A percentile compares a stretch with the other conserved stretches of the same genome.
Conservation (phyloP, 2,329 filamentous ascomycete species). For the Parasarocladium wereldwijsianum region DNA sequence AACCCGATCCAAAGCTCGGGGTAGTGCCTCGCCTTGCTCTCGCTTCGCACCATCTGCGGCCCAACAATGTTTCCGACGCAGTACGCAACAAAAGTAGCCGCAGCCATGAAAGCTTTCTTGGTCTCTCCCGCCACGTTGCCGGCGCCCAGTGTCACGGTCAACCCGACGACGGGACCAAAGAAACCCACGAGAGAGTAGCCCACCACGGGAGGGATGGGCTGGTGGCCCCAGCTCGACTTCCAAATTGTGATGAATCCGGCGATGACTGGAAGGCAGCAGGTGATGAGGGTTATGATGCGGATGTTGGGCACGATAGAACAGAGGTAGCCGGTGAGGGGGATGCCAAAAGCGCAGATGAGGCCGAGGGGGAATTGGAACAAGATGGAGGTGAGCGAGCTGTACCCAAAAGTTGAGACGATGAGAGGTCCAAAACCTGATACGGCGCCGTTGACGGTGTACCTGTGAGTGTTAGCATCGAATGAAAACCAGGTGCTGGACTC, state of each 20-base stretch:
- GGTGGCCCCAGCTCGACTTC: constrained; percentile 34
- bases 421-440: constrained; percentile 40
- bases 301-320: constrained; percentile 34
- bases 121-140: constrained; percentile 62
- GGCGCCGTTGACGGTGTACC: constrained; percentile 38
- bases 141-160: constrained; percentile 5
- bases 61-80: constrained; percentile 66
- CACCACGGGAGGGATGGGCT: constrained; percentile 34
- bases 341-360: constrained; percentile 35
- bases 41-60: constrained; percentile 53
- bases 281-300: constrained; percentile 33
- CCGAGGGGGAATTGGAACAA: constrained; percentile 46
- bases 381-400: constrained; percentile 33
- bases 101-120: constrained; percentile 65
- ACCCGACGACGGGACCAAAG: constrained; percentile 40
- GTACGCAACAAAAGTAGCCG: constrained; percentile 61
- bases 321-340: constrained; percentile 37
- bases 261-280: constrained; percentile 43
- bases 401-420: constrained; percentile 40
- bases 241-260: constrained; percentile 46
- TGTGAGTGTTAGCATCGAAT: constrained; percentile 10
- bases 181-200: constrained; percentile 43
- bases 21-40: constrained; percentile 52
- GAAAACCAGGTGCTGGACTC: too few relatives aligned
- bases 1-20: constrained; percentile 56